Conservation (phyloP, 805 yeast species). For the Wickerhamomyces pijperi region DNA sequence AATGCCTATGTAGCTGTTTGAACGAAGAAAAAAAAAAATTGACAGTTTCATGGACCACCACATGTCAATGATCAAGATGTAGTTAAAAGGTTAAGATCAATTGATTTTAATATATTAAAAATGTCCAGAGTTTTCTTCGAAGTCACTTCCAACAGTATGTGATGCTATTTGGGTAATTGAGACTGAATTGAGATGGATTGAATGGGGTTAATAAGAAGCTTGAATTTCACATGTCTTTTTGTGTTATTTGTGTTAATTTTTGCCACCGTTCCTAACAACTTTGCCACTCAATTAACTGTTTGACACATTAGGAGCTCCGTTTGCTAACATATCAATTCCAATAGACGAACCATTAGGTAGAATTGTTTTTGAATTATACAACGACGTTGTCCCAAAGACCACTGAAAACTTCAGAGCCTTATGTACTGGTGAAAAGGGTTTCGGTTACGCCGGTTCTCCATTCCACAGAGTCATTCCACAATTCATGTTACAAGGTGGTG, state of each 20-base stretch:
- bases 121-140: constrained; percentile 77
- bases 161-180: not conserved
- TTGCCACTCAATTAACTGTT: too few species aligned
- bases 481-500: constrained; percentile 98
- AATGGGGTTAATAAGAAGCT: not conserved
- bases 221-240: not conserved
- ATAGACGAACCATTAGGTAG: constrained; percentile 67
- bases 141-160: constrained; percentile 58
- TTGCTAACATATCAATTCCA: too few species aligned
- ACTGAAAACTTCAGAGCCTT: constrained; percentile 93
- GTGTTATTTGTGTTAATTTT: too few species aligned
- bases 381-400: constrained; percentile 90
- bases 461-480: constrained; percentile 98
- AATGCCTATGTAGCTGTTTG: too few species aligned
- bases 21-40: too few species aligned
- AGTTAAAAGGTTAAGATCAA: not conserved
- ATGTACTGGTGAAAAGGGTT: constrained; percentile 93
- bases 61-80: too few species aligned
- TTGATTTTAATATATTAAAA: constrained; percentile 3
- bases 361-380: constrained; percentile 77
- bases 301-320: too few species aligned
- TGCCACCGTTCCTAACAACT: too few species aligned
- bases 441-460: constrained; percentile 78
- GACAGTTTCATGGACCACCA: too few species aligned
- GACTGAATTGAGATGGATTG: not conserved